phyloP scores from a whole-genome alignment of 495 filamentous ascomycete genomes.

The Cryomyces minteri region DNA sequence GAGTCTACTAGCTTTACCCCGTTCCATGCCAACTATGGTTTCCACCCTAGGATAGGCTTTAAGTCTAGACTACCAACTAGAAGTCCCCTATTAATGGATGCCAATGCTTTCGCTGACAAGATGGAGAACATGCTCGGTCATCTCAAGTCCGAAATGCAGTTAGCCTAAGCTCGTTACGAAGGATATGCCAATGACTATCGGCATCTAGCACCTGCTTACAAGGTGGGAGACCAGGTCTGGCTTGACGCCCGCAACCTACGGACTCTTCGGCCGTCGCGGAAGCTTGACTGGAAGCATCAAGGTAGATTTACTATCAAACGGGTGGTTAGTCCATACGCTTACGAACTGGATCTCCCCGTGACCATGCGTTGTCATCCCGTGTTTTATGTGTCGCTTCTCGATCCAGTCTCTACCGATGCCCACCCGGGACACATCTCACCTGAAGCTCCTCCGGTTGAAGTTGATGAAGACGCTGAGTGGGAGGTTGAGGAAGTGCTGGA shows the following conservation, averaged over 20 bases:
- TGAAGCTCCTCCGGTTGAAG: neutral
- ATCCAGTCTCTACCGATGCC: neutral
- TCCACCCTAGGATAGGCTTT: neutral
- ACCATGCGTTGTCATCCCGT: neutral
- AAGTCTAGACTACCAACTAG: neutral
- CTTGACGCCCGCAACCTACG: neutral
- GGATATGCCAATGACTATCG: neutral
- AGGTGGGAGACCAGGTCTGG: neutral
- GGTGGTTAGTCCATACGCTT: neutral
- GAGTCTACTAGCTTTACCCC: neutral
- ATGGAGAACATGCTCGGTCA: neutral
- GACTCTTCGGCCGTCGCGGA: neutral
- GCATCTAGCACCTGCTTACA: neutral
- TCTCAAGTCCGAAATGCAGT: neutral
- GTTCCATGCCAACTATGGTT: neutral
- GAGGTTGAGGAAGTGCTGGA: neutral
- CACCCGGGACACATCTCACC: neutral
- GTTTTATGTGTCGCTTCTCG: neutral
- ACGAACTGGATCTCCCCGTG: neutral
- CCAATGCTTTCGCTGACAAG: neutral
- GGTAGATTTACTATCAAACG: neutral
- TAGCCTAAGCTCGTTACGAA: neutral
- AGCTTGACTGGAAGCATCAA: neutral
- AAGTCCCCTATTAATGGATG: neutral
- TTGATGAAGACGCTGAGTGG: neutral